A percentile compares a stretch with the other conserved stretches of the same genome.
Conservation (phyloP, 2,329 filamentous ascomycete genomes). For the Pseudogymnoascus sp. region DNA sequence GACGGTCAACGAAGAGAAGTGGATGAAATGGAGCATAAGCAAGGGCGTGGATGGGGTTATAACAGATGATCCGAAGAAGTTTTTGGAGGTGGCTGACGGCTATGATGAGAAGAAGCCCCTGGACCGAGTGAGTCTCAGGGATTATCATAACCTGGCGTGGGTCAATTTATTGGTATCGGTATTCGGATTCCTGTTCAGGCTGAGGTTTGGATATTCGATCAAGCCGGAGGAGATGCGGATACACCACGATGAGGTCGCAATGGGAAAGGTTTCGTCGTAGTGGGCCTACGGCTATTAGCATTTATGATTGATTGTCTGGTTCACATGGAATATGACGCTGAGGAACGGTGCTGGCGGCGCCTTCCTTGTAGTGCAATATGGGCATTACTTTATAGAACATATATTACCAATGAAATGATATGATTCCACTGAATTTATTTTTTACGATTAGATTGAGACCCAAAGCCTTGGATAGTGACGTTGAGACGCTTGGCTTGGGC, state of each 20-base stretch:
- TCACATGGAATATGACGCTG: not conserved
- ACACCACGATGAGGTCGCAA: not conserved
- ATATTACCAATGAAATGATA: not conserved
- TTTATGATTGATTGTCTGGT: not conserved
- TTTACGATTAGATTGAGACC: not conserved
- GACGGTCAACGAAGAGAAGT: constrained; percentile 73
- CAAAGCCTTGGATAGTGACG: not conserved
- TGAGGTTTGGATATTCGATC: constrained; percentile 10
- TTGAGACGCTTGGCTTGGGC: not conserved
- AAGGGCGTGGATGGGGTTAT: constrained; percentile 68
- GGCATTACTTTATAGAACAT: not conserved
- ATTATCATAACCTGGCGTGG: not conserved
- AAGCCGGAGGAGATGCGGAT: not conserved
- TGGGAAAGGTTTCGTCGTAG: not conserved
- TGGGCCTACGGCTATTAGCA: not conserved
- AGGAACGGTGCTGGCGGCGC: not conserved
- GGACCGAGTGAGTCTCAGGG: constrained; percentile 14
- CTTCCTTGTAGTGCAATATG: not conserved
- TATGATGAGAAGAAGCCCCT: constrained; percentile 21
- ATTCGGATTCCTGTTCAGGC: constrained; percentile 18
- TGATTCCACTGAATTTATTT: not conserved
- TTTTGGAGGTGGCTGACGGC: constrained; percentile 48
- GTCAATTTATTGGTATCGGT: constrained; percentile 2
- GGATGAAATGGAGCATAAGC: constrained; percentile 75
- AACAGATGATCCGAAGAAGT: constrained; percentile 71